phyloP scores from a whole-genome alignment of 2,329 filamentous ascomycete genomes.

The Pestalotiopsis fici region DNA sequence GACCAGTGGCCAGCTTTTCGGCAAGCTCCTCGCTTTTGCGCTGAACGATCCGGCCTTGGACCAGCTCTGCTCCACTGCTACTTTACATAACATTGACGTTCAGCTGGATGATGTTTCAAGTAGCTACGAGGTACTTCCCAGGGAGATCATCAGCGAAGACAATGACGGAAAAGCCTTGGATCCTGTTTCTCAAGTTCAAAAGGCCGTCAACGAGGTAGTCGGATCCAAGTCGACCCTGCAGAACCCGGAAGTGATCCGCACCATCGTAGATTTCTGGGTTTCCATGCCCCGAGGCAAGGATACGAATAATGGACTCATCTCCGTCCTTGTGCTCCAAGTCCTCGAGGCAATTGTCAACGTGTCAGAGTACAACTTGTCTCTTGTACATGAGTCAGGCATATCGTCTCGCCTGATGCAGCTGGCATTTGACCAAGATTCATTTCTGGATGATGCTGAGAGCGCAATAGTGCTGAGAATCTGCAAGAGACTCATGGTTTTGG shows the following conservation, averaged over 20 bases:
- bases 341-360: constrained; percentile 58
- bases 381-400: constrained; percentile 72
- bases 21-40: constrained; percentile 78
- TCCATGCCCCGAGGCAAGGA: constrained; percentile 54
- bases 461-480: constrained; percentile 67
- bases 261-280: constrained; percentile 65
- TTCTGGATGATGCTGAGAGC: constrained; percentile 56
- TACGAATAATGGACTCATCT: constrained; percentile 47
- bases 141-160: constrained; percentile 10
- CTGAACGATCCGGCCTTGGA: constrained; percentile 77
- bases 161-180: constrained; percentile 9
- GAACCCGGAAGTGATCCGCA: constrained; percentile 64
- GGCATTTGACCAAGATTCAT: constrained; percentile 54
- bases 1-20: constrained; percentile 75
- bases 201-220: constrained; percentile 49
- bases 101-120: constrained; percentile 11
- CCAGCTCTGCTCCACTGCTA: constrained; percentile 62
- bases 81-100: constrained; percentile 21
- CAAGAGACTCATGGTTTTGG: constrained; percentile 69
- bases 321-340: constrained; percentile 66
- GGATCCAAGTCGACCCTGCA: constrained; percentile 52
- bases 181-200: constrained; percentile 26
- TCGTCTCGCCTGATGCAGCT: constrained; percentile 66
- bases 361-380: constrained; percentile 70
- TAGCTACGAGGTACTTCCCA: constrained; percentile 18